Base-by-base conservation (phyloP, 345 rosid species). In the Heritiera littoralis region DNA sequence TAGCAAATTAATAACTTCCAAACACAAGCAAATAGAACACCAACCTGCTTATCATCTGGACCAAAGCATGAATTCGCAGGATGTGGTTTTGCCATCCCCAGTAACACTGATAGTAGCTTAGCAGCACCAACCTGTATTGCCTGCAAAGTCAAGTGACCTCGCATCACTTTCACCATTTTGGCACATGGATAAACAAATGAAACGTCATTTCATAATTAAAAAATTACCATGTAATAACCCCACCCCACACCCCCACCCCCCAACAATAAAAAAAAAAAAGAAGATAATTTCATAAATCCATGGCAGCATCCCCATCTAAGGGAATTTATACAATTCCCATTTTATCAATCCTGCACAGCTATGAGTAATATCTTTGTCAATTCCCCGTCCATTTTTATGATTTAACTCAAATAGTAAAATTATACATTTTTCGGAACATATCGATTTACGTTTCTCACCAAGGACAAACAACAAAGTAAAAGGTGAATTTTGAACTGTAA, bases 11-110 rank as follows among this genome's bases (percentile, higher is more conserved):
- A 76, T n/a, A 78, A 63, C 59, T 66, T 77, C 38, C 38, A 49
- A 49, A 49, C 41, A 49, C 74, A 51, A 73, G 69, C 74, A 82
- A 32, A 76, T 72, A 64, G 77, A 68, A 66, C n/a, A n/a, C 82
- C 80, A 88, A 94, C 98, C 95, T 90, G 94, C 75, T 89, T 81
- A 78, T 90, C 89, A 80, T 90, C 97, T 72, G 89, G 88, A 85
- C 88, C 89, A 85, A 95, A 87, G 87, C 88, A 86, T 54, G 89
- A 81, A 69, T 84, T 87, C 76, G 85, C 86, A 59, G 81, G 48
- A 82, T 86, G 64, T 73, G 89, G 90, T 81, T 90, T 93, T 65
- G 92, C 88, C 65, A 85, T 54, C 80, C 78, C 81, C 81, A 92
- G 83, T 80, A 94, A 76, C 80, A 81, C 66, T 40, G 97, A 92